These are phyloP conservation scores for Furculomyces boomerangus DNA, from an alignment of 371 early-diverging fungal species.

Conservation along the genomic window DNA sequence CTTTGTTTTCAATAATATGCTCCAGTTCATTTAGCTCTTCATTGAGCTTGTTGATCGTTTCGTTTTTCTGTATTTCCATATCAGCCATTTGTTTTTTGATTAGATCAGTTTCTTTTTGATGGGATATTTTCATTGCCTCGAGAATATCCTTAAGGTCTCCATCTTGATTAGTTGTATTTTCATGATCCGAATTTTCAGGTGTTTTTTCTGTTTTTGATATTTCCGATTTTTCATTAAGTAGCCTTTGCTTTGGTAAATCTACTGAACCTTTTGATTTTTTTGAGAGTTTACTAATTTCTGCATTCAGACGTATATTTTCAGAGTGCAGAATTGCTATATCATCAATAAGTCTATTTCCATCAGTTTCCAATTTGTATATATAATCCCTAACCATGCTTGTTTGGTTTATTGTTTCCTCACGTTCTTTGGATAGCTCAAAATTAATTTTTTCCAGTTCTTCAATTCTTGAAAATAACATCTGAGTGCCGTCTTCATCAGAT, in stretches of 20 bases:
- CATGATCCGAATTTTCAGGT: not conserved
- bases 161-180: not conserved
- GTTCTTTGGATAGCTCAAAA: constrained; percentile 36
- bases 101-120: constrained; percentile 33
- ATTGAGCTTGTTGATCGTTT: constrained; percentile 33
- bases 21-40: constrained; percentile 52
- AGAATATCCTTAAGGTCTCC: constrained; percentile 28
- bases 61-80: constrained; percentile 33
- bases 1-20: constrained; percentile 49
- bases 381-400: constrained; percentile 12
- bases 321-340: constrained; percentile 50
- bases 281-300: constrained; percentile 4
- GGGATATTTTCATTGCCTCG: constrained; percentile 24
- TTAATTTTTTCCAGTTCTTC: constrained; percentile 30
- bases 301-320: constrained; percentile 27
- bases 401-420: constrained; percentile 10
- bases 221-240: not conserved
- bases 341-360: constrained; percentile 52
- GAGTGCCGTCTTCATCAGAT: not conserved
- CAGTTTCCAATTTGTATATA: constrained; percentile 38
- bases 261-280: not conserved
- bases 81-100: constrained; percentile 32
- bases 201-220: not conserved
- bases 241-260: not conserved
- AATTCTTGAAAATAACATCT: constrained; percentile 5